phyloP scores from a whole-genome alignment of 1,284 basidiomycete species.

The Porodaedalea pini region DNA sequence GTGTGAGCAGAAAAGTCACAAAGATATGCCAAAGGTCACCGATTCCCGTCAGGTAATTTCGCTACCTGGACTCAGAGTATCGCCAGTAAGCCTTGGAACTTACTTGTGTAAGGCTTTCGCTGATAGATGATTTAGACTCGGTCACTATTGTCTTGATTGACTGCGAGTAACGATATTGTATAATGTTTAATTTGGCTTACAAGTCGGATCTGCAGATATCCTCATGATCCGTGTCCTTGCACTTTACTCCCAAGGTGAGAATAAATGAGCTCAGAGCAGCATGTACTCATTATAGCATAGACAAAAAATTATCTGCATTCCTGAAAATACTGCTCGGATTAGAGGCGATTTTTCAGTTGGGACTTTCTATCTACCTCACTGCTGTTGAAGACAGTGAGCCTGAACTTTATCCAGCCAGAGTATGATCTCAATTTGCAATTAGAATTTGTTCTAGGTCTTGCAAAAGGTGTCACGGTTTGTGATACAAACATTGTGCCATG shows the following conservation, averaged over 20 bases:
- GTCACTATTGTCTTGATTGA: conserved; percentile 1
- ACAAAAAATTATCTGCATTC: neutral
- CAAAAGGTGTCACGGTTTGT: neutral
- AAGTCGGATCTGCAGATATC: neutral
- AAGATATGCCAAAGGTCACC: neutral
- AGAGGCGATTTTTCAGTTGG: neutral
- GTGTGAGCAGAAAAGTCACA: neutral
- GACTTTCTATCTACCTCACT: neutral
- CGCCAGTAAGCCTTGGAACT: neutral
- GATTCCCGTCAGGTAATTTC: neutral
- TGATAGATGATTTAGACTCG: neutral
- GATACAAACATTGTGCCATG: neutral
- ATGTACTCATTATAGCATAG: neutral
- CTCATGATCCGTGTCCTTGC: conserved; percentile 1
- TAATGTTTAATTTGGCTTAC: too few species aligned
- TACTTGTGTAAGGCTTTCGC: neutral
- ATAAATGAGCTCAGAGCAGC: neutral
- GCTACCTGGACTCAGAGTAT: neutral
- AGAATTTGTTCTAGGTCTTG: neutral
- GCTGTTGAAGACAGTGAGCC: neutral
- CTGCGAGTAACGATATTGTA: neutral
- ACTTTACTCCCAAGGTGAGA: neutral
- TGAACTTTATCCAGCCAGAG: neutral
- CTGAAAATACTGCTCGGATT: neutral
- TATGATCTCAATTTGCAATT: neutral